These are phyloP conservation scores for Diplocarpon rosae DNA, from an alignment of 2,329 filamentous ascomycete genomes.

Conservation along the genomic window DNA sequence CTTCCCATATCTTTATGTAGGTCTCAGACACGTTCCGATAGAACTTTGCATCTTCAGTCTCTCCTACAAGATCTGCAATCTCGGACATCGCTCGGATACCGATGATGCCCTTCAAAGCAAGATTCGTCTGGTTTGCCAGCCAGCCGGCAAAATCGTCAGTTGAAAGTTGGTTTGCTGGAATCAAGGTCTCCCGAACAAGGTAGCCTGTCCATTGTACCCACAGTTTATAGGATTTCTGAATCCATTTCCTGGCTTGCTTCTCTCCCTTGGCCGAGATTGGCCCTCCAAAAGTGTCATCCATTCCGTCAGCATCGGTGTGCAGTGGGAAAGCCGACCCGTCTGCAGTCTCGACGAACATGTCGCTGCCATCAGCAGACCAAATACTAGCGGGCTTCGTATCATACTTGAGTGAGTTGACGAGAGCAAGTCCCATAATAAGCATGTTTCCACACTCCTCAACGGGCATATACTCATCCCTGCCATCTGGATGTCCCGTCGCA, in stretches of 20 bases:
- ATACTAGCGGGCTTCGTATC: constrained; percentile 46
- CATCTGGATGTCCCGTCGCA: constrained; percentile 59
- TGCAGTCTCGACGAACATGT: constrained; percentile 16
- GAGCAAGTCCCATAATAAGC: constrained; percentile 61
- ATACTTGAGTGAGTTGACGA: constrained; percentile 64
- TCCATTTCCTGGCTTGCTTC: constrained; percentile 50
- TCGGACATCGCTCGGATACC: constrained; percentile 70
- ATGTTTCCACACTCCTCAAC: constrained; percentile 58
- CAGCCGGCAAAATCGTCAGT: constrained; percentile 63
- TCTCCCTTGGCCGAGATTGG: constrained; percentile 35
- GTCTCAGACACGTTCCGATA: constrained; percentile 50
- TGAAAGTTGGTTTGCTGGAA: constrained; percentile 55
- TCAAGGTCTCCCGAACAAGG: constrained; percentile 51
- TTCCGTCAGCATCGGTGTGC: constrained; percentile 37
- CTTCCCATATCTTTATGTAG: constrained; percentile 56
- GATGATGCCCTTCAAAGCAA: constrained; percentile 68
- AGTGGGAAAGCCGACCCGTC: constrained; percentile 22
- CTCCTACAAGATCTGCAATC: constrained; percentile 45
- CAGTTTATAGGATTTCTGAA: constrained; percentile 47
- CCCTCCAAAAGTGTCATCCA: constrained; percentile 53
- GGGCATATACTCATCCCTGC: constrained; percentile 54
- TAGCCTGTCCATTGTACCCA: constrained; percentile 64
- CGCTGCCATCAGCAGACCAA: constrained; percentile 37
- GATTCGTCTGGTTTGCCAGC: constrained; percentile 57
- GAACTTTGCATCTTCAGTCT: constrained; percentile 43